phyloP scores from a whole-genome alignment of 1,284 basidiomycete genomes.

The Pascua sp. region DNA sequence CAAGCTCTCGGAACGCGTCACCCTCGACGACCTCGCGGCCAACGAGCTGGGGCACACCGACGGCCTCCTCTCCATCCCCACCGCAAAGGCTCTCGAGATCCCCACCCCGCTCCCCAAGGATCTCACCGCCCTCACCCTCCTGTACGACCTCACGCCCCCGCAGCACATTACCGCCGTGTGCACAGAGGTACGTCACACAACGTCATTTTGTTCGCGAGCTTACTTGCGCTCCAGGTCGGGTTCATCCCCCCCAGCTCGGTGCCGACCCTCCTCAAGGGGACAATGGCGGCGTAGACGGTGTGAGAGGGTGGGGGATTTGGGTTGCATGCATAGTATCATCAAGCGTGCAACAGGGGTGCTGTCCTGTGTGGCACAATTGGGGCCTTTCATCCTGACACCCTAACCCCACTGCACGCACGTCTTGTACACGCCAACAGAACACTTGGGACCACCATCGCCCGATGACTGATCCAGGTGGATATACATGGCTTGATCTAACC shows the following conservation, averaged over 20 bases:
- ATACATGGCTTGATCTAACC: too few species aligned
- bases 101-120: conserved; percentile 20
- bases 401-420: too few species aligned
- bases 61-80: conserved; percentile 25
- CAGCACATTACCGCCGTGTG: conserved; percentile 89
- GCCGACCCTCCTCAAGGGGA: conserved; percentile 48
- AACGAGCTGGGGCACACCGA: conserved; percentile 78
- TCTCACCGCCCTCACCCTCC: conserved; percentile 71
- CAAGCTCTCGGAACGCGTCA: conserved; percentile 92
- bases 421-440: too few species aligned
- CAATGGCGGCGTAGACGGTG: not conserved
- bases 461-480: too few species aligned
- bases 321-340: too few species aligned
- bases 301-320: too few species aligned
- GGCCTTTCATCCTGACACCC: too few species aligned
- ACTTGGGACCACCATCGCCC: too few species aligned
- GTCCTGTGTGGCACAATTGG: too few species aligned
- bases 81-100: conserved; percentile 15
- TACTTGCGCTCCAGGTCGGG: conserved; percentile 49
- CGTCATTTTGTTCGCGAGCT: too few species aligned
- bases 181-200: conserved; percentile 58
- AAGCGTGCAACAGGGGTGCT: too few species aligned
- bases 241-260: conserved; percentile 73
- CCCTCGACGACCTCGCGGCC: conserved; percentile 90
- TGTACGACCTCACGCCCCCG: conserved; percentile 89